Evolutionary conservation across 2,329 filamentous ascomycete genomes (phyloP).

Genomic region (Sarocladiaceae sp.): DNA sequence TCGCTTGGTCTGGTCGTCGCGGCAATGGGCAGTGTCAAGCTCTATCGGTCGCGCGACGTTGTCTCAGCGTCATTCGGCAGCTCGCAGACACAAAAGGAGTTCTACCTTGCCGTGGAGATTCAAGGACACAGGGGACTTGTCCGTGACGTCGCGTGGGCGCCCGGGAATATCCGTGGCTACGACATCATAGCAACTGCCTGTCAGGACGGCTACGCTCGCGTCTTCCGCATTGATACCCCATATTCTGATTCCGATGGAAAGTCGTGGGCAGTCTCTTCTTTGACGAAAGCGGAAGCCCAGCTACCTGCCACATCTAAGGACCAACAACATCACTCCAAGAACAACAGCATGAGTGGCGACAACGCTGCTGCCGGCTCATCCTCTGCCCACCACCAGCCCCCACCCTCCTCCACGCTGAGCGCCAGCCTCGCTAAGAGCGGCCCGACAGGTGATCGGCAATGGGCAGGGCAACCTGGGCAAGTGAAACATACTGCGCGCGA

Average conservation of each 20-base stretch:
- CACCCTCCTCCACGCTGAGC: conserved; percentile 42
- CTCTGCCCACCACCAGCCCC: conserved; percentile 26
- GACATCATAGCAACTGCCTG: conserved; percentile 88
- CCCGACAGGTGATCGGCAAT: conserved; percentile 39
- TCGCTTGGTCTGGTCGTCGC: conserved; percentile 78
- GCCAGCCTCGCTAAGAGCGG: conserved; percentile 47
- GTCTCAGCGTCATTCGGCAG: conserved; percentile 41
- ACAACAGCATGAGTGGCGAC: conserved; percentile 11
- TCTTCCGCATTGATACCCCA: conserved; percentile 73
- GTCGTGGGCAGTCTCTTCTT: conserved; percentile 42
- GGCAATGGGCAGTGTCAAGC: conserved; percentile 72
- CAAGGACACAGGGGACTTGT: conserved; percentile 69
- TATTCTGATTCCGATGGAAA: conserved; percentile 39
- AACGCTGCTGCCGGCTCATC: conserved; percentile 9
- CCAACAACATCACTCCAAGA: conserved; percentile 11
- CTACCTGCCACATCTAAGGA: conserved; percentile 18
- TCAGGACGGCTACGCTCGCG: conserved; percentile 82
- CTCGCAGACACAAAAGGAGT: conserved; percentile 59
- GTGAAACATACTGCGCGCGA: conserved; percentile 58
- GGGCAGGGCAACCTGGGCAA: conserved; percentile 56
- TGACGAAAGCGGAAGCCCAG: conserved; percentile 28
- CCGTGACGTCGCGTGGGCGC: conserved; percentile 85
- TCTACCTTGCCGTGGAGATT: conserved; percentile 78
- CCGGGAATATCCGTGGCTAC: conserved; percentile 82
- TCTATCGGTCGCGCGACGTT: conserved; percentile 70